Evolutionary conservation across 495 filamentous ascomycete genomes (phyloP).

Genomic region (Pseudomonodictys pantanalensis): DNA sequence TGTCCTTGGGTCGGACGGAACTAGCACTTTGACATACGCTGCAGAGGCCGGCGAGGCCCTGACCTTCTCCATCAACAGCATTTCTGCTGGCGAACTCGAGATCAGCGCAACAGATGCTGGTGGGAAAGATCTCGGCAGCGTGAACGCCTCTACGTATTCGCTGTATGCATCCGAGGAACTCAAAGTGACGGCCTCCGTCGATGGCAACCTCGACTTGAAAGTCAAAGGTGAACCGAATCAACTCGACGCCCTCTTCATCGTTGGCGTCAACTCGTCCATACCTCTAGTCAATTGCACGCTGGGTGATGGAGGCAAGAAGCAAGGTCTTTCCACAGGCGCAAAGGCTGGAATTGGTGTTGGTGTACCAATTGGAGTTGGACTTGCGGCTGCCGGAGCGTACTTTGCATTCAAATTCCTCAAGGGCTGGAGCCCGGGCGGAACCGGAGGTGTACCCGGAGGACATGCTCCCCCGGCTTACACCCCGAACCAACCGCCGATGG

Average conservation of each 20-base stretch:
- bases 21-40: slow-evolving; percentile 14
- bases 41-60: slow-evolving; percentile 10
- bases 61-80: slow-evolving; percentile 16
- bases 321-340: slow-evolving; percentile 11
- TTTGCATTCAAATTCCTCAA: slow-evolving; percentile 26
- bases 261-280: slow-evolving; percentile 22
- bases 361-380: slow-evolving; percentile 12
- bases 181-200: neutral
- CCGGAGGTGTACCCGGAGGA: neutral
- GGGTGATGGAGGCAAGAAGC: neutral
- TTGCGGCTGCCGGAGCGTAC: slow-evolving; percentile 6
- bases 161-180: slow-evolving; percentile 3
- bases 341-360: slow-evolving; percentile 21
- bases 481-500: slow-evolving; percentile 2
- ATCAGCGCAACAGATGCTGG: slow-evolving; percentile 11
- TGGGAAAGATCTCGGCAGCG: slow-evolving; percentile 5
- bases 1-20: neutral
- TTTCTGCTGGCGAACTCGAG: slow-evolving; percentile 9
- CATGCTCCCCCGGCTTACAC: neutral
- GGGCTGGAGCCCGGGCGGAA: neutral
- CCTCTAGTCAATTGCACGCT: slow-evolving; percentile 21
- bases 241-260: slow-evolving; percentile 9
- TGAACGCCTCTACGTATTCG: neutral
- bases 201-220: slow-evolving; percentile 8
- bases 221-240: slow-evolving; percentile 9